Evolutionary conservation across 2,329 filamentous ascomycete genomes (phyloP), one percentile per base, ranked within the genome.

Genomic region (Aureobasidium sp.): DNA sequence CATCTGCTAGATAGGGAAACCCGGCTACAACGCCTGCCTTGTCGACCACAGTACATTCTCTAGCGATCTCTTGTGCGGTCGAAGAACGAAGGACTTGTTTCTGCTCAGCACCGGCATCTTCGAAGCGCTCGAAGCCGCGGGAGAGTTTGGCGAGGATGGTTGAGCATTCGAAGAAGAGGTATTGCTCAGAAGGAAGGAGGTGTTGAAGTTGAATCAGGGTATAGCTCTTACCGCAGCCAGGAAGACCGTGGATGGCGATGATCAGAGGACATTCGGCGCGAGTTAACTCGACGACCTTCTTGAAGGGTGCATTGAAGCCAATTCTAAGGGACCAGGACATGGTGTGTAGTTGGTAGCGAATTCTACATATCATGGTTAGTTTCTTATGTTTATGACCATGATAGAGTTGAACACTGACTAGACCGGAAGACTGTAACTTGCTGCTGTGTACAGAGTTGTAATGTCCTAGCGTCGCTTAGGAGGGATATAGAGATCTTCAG

Each of bases 181-280:
- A 47, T n/a, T 47, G 13, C 10, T 27, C 20, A 15, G 44, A 26
- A 12, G 44, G 44, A 29, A 47, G 13, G 23, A 29, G 12, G 26
- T 10, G 1, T 26, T 4, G 3, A 10, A 81, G 79, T 7, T 10
- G 51, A 0, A 73, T 67, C 15, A 84, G 63, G 7, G 82, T 62
- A 42, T 69, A 75, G 0, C 79, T 77, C 68, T 85, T 85, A 5
- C 83, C 83, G n/a, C 70, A 79, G 0, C 81, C 82, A 1, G 81
- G 72, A 41, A 85, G 23, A 6, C 82, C 83, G 63, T 85, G 85
- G 1, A 86, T 57, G 4, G 17, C 5, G 44, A 47, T 26, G 23
- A 47, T n/a, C 2, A 47, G 10, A 1, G 44, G 23, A 15, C 10
- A 26, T 12, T 26, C 9, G 44, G 23, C 23, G 44, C 26, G 44